phyloP scores from a whole-genome alignment of 805 yeast species.

The Limtongia smithiae region DNA sequence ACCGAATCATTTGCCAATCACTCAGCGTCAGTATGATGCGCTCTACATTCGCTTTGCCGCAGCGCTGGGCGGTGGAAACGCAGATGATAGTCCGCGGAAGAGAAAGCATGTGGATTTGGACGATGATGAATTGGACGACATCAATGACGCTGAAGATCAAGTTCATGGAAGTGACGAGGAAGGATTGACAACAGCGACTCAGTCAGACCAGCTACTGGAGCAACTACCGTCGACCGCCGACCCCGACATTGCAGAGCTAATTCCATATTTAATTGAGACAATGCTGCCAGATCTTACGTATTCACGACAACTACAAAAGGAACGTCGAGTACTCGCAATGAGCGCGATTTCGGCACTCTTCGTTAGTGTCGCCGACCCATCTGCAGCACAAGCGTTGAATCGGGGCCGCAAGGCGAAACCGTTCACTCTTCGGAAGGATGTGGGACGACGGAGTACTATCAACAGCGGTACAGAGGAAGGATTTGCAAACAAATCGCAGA shows the following conservation, averaged over 20 bases:
- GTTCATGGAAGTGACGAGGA: not conserved
- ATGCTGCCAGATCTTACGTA: no score
- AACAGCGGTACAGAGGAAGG: not conserved
- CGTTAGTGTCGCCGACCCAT: not conserved
- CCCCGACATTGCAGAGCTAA: no score
- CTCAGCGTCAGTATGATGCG: slow-evolving; percentile 12
- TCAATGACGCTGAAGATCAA: not conserved
- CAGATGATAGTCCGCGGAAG: no score
- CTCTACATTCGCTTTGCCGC: slow-evolving; percentile 9
- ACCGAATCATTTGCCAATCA: slow-evolving; percentile 13
- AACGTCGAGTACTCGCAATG: not conserved
- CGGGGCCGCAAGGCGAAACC: not conserved
- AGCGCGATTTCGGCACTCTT: not conserved
- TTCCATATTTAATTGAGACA: no score
- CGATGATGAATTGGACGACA: not conserved
- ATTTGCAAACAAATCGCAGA: not conserved
- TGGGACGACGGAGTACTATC: not conserved
- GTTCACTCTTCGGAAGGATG: not conserved
- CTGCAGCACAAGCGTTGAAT: not conserved
- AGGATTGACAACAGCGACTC: not conserved
- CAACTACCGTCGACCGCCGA: no score
- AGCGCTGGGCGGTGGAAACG: no score
- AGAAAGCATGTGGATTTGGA: no score
- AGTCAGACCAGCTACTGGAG: no score
- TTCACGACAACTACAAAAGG: not conserved